Conservation (phyloP, 345 rosid species). For the Acer yangbiense region DNA sequence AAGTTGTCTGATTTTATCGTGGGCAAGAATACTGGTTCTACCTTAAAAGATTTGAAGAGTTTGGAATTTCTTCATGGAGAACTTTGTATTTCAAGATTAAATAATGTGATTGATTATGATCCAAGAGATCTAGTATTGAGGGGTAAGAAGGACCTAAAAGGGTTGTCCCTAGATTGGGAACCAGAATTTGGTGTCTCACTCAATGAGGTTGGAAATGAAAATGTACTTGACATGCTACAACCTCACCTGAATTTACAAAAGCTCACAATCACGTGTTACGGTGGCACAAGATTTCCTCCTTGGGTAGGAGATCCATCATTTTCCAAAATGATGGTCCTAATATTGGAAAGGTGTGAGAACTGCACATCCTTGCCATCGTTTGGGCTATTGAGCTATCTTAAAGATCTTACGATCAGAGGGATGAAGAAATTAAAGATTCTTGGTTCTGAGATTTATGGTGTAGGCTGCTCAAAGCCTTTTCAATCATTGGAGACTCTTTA, state of each 20-base stretch:
- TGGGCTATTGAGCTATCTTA: neutral
- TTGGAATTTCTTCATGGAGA: neutral
- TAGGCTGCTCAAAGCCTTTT: neutral
- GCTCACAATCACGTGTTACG: neutral
- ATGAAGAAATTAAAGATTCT: neutral
- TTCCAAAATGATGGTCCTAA: neutral
- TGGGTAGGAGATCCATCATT: conserved; percentile 2
- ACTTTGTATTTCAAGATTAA: neutral
- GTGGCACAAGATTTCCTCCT: neutral
- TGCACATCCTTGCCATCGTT: neutral
- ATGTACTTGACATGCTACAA: neutral
- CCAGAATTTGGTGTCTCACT: too few species aligned
- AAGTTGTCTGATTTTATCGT: conserved; percentile 3
- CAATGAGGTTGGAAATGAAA: neutral
- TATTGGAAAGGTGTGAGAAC: too few species aligned
- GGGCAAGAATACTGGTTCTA: neutral
- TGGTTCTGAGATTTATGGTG: conserved; percentile 2
- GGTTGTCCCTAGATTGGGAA: neutral
- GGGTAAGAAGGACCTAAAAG: neutral
- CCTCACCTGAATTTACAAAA: conserved; percentile 2
- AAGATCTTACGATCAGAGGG: neutral
- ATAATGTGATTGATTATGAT: neutral
- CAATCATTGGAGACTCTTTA: neutral
- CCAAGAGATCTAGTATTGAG: neutral
- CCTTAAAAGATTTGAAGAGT: neutral